Evolutionary conservation across 2,329 filamentous ascomycete genomes (phyloP).

Genomic region (Colletotrichum tropicale): DNA sequence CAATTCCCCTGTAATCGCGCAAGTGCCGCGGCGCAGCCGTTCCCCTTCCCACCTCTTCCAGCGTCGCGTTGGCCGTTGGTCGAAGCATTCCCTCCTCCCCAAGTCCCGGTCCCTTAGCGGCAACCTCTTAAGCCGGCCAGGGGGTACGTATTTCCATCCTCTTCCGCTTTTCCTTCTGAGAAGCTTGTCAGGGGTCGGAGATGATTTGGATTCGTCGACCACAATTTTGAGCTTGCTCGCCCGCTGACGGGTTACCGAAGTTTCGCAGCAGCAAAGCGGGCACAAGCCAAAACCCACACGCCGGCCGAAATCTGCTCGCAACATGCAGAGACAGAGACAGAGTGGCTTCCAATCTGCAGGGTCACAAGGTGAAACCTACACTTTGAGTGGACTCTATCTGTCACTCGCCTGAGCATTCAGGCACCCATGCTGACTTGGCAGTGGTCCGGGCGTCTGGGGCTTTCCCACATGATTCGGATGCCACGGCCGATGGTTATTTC

Average conservation of each 20-base stretch:
- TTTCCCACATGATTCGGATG: not conserved
- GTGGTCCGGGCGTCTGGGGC: not conserved
- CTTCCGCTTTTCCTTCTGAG: not conserved
- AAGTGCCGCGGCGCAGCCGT: not conserved
- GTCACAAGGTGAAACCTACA: not conserved
- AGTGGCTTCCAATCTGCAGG: not conserved
- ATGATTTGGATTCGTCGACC: not conserved
- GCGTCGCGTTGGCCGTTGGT: not conserved
- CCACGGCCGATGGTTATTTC: not conserved
- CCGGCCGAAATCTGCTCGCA: not conserved
- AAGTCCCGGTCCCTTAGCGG: not conserved
- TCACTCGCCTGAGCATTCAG: not conserved
- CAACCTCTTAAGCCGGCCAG: not conserved
- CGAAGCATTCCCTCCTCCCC: not conserved
- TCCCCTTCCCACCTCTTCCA: not conserved
- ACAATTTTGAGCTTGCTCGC: not conserved
- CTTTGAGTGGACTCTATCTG: not conserved
- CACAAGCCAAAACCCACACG: not conserved
- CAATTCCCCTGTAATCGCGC: not conserved
- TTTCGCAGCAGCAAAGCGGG: not conserved
- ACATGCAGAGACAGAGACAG: not conserved
- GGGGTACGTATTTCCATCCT: not conserved
- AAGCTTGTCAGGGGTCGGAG: not conserved
- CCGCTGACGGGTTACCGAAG: not conserved
- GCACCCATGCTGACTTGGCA: not conserved